Base-by-base conservation (phyloP, 805 yeast genomes). In the Jamesozyma lodderae region DNA sequence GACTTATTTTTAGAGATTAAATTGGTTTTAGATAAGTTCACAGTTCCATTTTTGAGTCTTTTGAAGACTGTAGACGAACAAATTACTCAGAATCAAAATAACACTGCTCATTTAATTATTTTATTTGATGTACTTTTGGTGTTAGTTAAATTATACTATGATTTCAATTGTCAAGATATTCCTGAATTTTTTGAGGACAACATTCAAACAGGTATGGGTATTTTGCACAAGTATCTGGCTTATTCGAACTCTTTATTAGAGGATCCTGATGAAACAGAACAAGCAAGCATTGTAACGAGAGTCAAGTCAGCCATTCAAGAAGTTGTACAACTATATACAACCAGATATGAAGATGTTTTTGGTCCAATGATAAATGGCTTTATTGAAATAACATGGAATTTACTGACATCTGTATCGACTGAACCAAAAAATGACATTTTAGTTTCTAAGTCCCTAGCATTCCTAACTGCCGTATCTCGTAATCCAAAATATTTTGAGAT, bases 151-250 rank as follows among this genome's bases (percentile, higher is more conserved):
- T 75, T 94, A 26, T 94, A 84, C 62, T 86, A 78, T 57, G 99
- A 92, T 59, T 75, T 92, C 53, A 92, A 92, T 60, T 90, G 96
- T 62, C 98, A 94, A 64, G 99, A 92, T 62, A 81, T 92, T 38
- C 98, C 99, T 1, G 98, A 88, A 62, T 92, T 90, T 56, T 92
- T 92, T 57, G 99, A 94, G 63, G 97, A 92, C 62, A 74, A 92
- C 57, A 64, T 92, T 60, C 65, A 70, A 29, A 66, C 63, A 14
- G 87, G 94, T 38, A 84, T 94, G 92, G 68, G 69, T 4, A 73
- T 88, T 21, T 68, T 88, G 48, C 94, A 86, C 57, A 83, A 82
- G 61, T 90, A 88, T 57, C 67, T 92, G 41, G 63, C 70, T 29
- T 85, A 77, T 54, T 55, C 66, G 13, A 77, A 78, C 41, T 65